Evolutionary conservation across 345 rosid genomes (phyloP), one percentile per base, ranked within the genome.

Genomic region (Punica granatum): DNA sequence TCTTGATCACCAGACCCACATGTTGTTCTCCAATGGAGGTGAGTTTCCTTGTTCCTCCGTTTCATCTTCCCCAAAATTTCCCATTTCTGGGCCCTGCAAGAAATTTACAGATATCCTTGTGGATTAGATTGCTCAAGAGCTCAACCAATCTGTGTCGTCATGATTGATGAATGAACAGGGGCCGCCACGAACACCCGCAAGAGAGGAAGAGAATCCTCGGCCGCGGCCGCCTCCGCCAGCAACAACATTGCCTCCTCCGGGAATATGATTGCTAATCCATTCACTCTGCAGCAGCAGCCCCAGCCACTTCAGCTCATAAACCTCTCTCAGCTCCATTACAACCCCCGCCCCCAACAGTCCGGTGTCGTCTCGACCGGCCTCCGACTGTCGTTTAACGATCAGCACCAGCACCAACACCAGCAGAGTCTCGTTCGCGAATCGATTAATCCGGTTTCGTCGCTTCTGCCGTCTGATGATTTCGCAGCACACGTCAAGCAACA

Each of bases 291-390:
- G 61, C 37, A 81, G 73, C 88, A 81, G 64, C 51, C 80, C 39
- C 87, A 84, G 65, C 67, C 83, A 60, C 69, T 82, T 43, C 93
- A 85, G 69, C 49, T 85, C 7, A 74, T 88, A 51, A 83, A 81
- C 72, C 79, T 84, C 46, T 79, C 90, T 54, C 88, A 77, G 72
- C 84, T 85, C 65, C 93, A 23, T 74, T 69, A 80, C 67, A 48
- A 72, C 36, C 72, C 70, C 67, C 87, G 78, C 56, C 62, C 72
- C 25, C 71, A 76, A n/a, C 80, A 76, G 37, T 73, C 81, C 67
- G 86, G 83, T 78, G 86, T 81, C 23, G 90, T 93, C 66, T 93
- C 97, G 35, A 93, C 94, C 4, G 97, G 96, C 33, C 88, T 89
- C 69, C 85, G 81, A 0, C 81, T 92, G 72, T 89, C 89, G 35